phyloP scores from a whole-genome alignment of 345 rosid species.

The Microcos paniculata region DNA sequence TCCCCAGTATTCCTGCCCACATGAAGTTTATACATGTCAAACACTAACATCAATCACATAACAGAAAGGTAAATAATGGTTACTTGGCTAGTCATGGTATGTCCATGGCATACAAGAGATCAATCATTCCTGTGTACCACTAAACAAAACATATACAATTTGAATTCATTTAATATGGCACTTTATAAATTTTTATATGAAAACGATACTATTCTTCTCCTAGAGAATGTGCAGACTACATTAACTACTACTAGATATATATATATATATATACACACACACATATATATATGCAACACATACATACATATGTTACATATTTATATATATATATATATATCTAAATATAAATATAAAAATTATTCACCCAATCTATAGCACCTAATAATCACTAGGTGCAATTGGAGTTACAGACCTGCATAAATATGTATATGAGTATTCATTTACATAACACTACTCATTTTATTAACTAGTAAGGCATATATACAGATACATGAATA shows the following conservation, averaged over 20 bases:
- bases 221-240: neutral
- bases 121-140: neutral
- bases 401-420: neutral
- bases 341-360: neutral
- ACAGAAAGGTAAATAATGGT: neutral
- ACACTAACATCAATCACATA: conserved; percentile 6
- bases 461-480: neutral
- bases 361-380: neutral
- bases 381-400: neutral
- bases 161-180: neutral
- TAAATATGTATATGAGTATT: neutral
- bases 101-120: neutral
- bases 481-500: neutral
- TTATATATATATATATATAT: too few relatives aligned
- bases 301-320: too few relatives aligned
- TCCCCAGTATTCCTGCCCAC: conserved; percentile 95
- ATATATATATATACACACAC: too few relatives aligned
- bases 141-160: neutral
- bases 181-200: neutral
- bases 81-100: neutral
- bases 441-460: neutral
- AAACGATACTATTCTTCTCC: neutral
- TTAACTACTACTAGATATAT: neutral
- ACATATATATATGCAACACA: too few relatives aligned
- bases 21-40: conserved; percentile 11